These are phyloP conservation scores for Coemansia sp. DNA, from an alignment of 192 early-diverging fungal genomes.

Conservation along the genomic window DNA sequence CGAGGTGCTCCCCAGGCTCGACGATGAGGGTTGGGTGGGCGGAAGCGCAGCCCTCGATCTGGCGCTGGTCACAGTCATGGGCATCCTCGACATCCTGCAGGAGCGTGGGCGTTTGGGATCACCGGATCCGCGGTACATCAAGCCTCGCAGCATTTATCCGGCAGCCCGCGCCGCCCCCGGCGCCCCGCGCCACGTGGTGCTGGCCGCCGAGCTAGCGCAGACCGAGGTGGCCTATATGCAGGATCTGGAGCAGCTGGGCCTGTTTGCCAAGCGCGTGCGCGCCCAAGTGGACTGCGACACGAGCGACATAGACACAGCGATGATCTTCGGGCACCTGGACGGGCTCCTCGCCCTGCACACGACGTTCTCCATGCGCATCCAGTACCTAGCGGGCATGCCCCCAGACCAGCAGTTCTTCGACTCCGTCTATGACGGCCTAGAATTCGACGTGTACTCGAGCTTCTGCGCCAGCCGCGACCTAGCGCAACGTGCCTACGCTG, in stretches of 20 bases:
- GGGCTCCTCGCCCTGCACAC: conserved; percentile 35
- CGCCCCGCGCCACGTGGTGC: conserved; percentile 22
- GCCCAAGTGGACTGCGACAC: conserved; percentile 14
- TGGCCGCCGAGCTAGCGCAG: conserved; percentile 40
- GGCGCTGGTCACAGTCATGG: conserved; percentile 20
- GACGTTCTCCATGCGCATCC: conserved; percentile 43
- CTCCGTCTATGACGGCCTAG: conserved; percentile 22
- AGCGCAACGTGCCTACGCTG: conserved; percentile 17
- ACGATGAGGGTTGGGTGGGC: conserved; percentile 2
- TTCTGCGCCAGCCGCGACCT: conserved; percentile 43
- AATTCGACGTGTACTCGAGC: conserved; percentile 35
- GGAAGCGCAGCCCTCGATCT: conserved; percentile 14
- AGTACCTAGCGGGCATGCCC: conserved; percentile 45
- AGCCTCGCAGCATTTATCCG: conserved; percentile 44
- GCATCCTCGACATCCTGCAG: conserved; percentile 35
- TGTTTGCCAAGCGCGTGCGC: conserved; percentile 17
- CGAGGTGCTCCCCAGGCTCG: conserved; percentile 1
- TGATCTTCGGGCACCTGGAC: conserved; percentile 29
- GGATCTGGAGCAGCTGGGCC: conserved; percentile 42
- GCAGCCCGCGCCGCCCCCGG: conserved; percentile 6
- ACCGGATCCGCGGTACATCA: conserved; percentile 32
- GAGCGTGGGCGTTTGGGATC: conserved; percentile 19
- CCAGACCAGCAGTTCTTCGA: conserved; percentile 27
- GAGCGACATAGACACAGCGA: conserved; percentile 15
- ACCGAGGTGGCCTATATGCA: conserved; percentile 53